These are phyloP conservation scores for Camelina sativa DNA, from an alignment of 345 rosid genomes.

Conservation along the genomic window DNA sequence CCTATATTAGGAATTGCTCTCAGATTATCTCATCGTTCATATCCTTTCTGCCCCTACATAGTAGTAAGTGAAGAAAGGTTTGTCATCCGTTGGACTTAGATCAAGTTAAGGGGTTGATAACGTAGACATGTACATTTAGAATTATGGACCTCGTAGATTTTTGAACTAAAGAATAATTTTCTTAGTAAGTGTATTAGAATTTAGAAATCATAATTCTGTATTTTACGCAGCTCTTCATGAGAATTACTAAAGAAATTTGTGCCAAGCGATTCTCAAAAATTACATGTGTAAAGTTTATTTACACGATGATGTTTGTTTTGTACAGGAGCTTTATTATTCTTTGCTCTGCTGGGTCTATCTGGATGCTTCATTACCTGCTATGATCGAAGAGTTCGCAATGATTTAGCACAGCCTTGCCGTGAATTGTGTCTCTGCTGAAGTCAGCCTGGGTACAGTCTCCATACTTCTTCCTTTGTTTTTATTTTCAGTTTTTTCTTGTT, in stretches of 20 bases:
- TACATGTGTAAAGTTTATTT: neutral
- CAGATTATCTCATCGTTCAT: neutral
- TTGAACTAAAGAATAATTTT: neutral
- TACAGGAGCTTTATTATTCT: constrained; percentile 91
- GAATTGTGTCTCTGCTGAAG: constrained; percentile 98
- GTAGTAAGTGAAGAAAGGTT: neutral
- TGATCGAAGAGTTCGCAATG: constrained; percentile 96
- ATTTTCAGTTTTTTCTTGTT: neutral
- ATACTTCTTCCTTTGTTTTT: neutral
- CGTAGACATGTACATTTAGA: too few species aligned
- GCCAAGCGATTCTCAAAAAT: neutral
- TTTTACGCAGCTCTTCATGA: neutral
- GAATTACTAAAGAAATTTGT: neutral
- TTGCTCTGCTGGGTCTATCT: constrained; percentile 97
- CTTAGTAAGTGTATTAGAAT: neutral
- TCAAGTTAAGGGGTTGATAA: neutral
- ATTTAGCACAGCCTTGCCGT: constrained; percentile 97
- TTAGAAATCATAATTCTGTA: neutral
- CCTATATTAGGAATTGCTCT: neutral
- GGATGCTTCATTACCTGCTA: constrained; percentile 99
- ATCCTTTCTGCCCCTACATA: neutral
- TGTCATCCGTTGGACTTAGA: neutral
- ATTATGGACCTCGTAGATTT: neutral
- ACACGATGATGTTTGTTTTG: constrained; percentile 20
- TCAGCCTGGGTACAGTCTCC: constrained; percentile 81